phyloP scores from a whole-genome alignment of 768 basidiomycete species.

The Pleurotus citrinopileatus region DNA sequence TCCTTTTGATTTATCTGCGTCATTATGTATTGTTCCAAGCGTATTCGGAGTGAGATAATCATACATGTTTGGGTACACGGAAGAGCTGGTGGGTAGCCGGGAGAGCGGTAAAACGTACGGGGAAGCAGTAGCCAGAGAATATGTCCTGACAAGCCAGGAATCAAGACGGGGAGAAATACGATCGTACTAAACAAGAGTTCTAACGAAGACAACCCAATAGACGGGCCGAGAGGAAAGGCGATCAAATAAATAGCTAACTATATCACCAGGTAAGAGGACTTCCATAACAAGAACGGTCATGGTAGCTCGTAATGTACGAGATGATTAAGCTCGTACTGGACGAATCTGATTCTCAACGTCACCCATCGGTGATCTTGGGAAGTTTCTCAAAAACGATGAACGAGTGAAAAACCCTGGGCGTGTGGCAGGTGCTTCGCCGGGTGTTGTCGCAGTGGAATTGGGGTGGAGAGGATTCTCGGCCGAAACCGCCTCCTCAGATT shows the following conservation, averaged over 20 bases:
- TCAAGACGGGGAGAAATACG: too few species aligned
- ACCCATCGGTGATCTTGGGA: constrained; percentile 17
- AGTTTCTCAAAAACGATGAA: constrained; percentile 28
- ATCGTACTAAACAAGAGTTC: not conserved
- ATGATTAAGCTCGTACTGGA: constrained; percentile 18
- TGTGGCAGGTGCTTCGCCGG: constrained; percentile 14
- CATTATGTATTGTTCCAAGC: too few species aligned
- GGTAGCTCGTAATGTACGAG: not conserved
- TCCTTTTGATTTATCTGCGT: too few species aligned
- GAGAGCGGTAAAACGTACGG: too few species aligned
- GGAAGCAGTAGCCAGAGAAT: too few species aligned
- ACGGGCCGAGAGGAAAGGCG: not conserved
- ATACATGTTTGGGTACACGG: too few species aligned
- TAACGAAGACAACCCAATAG: not conserved
- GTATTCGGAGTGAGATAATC: too few species aligned
- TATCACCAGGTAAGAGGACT: not conserved
- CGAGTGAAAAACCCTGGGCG: constrained; percentile 24
- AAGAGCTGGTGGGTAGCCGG: too few species aligned
- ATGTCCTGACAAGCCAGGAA: too few species aligned
- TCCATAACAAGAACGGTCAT: not conserved
- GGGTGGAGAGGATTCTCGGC: not conserved
- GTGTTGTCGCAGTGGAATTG: constrained; percentile 6
- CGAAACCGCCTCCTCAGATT: constrained; percentile 14
- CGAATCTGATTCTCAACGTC: constrained; percentile 32
- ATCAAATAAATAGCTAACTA: not conserved